Base-by-base conservation (phyloP, 2,329 filamentous ascomycete genomes). In the Ophiosphaerella herpotricha region DNA sequence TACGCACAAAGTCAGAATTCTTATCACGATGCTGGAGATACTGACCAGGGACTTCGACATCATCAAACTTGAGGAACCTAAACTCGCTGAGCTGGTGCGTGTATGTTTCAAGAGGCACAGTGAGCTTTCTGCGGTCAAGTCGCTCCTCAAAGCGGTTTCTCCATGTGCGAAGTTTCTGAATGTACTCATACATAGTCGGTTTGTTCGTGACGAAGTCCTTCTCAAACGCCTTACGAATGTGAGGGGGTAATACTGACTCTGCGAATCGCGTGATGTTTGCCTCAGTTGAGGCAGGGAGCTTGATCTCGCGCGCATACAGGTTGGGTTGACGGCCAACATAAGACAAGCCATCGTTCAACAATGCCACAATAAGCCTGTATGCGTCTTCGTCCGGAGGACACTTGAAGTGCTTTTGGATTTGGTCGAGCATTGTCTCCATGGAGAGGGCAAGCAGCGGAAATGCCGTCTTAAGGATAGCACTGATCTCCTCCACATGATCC, bases 381-480 rank as follows among this genome's bases (percentile, higher is more conserved):
- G 94, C 95, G 77, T 99, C 94, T 72, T 99, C 94, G 65, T 99
- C 94, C 0, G 93, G 93, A 12, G 93, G 93, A 66, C 94, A 97
- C 77, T 99, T 99, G 83, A 99, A 99, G 75, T 97, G 89, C 80
- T 97, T 97, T 73, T 94, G 89, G 51, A 99, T 96, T 75, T 97
- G 93, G 70, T 99, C 94, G 26, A 97, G 92, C 91, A 97, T 99
- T 0, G 93, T 96, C 77, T 99, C 94, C 94, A 99, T 97, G 0
- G 93, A 97, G 37, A 97, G 79, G 8, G 95, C 94, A 62, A 99
- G 83, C 14, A 99, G 82, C 21, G 94, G 94, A 80, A 97, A 99
- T 0, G 93, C 92, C 6, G 94, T 97, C 80, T 99, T 97, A 46
- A 99, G 85, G 26, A 91, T 89, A 31, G 91, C 89, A 82, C 96